Evolutionary conservation across 164 flowering plant species (phyloP), one percentile per base, ranked within the genome.

Genomic region (Protea cynaroides): DNA sequence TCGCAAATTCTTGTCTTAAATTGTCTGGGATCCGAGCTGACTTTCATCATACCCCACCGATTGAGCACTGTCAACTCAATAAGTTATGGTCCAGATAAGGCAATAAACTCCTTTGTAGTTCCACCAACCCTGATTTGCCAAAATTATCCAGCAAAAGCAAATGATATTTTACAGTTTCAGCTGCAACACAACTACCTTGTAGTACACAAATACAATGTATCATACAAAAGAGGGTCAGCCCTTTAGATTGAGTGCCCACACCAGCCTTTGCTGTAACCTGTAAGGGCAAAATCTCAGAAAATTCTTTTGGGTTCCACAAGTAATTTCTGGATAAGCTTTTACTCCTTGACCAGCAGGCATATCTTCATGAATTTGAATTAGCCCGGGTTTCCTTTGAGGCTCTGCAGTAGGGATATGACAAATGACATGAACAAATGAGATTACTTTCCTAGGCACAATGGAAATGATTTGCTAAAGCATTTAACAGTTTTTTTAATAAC

Each of bases 311-410:
- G 52, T 22, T 4, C 7, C 40, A 49, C 4, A 34, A 47, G 59
- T 52, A 46, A 6, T 49, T 10, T 40, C 22, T 63, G 15, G 55
- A 44, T 29, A 5, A 11, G 19, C 11, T 21, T 25, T 57, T 24
- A 0, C 19, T 13, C 4, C 17, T n/a, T 24, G n/a, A 14, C 18
- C 15, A 38, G 46, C 49, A 1, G 7, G 14, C 38, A 43, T 7
- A 40, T 54, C 29, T 18, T 37, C 53, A 72, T 0, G 62, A 67
- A 56, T 61, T 62, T 38, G 76, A 73, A 57, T 54, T 69, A 57
- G 50, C 25, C n/a, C 62, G 71, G n/a, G 61, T 61, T 51, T 73
- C 76, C 56, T 65, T 29, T 69, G 40, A 73, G 64, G 56, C 67
- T 69, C 76, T 74, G 24, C 63, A 69, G 40, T 29, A 40, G 15